Evolutionary conservation across 1,284 basidiomycete species (phyloP).

Genomic region (Puccinia coronata): DNA sequence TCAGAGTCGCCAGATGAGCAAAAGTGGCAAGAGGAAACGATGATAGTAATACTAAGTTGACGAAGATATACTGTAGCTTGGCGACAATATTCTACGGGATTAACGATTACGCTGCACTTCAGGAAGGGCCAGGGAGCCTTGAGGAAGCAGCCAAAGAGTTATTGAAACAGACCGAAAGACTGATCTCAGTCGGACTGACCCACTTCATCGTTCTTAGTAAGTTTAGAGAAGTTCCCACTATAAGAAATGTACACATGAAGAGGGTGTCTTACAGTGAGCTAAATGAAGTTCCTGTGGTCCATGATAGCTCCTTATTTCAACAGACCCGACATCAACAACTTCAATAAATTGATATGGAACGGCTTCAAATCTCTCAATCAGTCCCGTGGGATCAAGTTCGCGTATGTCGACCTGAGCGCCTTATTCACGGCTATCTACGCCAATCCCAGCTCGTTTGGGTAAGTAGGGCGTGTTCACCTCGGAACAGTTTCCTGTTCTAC

Average conservation of each 20-base stretch:
- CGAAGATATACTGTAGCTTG: neutral
- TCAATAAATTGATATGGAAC: conserved; percentile 35
- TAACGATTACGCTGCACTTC: conserved; percentile 16
- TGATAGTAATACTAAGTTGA: too few species aligned
- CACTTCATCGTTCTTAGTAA: conserved; percentile 17
- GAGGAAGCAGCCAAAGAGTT: neutral
- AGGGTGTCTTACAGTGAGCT: too few species aligned
- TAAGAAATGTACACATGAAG: too few species aligned
- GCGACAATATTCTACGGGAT: conserved; percentile 37
- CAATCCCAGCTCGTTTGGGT: conserved; percentile 32
- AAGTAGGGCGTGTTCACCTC: too few species aligned
- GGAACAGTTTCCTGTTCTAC: too few species aligned
- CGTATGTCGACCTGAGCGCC: conserved; percentile 25
- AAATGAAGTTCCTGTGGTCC: too few species aligned
- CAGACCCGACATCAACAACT: neutral
- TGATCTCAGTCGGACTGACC: neutral
- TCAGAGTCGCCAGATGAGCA: too few species aligned
- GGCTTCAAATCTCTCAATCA: conserved; percentile 26
- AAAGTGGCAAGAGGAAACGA: too few species aligned
- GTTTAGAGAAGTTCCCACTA: too few species aligned
- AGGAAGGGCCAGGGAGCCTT: neutral
- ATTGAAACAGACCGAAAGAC: neutral
- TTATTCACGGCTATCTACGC: conserved; percentile 24
- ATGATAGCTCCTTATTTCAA: conserved; percentile 8
- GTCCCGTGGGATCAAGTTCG: conserved; percentile 9